Percentiles rank a stretch among this genome's conserved stretches.
Conservation (phyloP, 2,329 filamentous ascomycete genomes). For the Helotiales sp. region DNA sequence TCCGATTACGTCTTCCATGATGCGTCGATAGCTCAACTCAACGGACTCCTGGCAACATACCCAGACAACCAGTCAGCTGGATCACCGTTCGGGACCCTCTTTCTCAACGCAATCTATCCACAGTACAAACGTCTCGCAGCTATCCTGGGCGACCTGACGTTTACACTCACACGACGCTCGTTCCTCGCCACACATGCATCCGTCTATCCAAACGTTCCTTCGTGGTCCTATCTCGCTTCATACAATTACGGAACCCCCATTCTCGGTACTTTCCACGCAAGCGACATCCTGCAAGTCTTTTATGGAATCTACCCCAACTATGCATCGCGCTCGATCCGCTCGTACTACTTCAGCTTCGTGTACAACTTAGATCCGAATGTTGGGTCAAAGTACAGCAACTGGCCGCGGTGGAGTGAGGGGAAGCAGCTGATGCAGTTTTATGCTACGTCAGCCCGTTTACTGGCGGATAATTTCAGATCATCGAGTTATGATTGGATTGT, state of each 20-base stretch:
- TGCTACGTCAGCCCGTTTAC: constrained; percentile 44
- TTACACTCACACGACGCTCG: constrained; percentile 70
- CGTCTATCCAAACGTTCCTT: constrained; percentile 60
- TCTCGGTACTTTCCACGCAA: constrained; percentile 76
- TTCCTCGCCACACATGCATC: constrained; percentile 57
- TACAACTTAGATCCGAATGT: constrained; percentile 73
- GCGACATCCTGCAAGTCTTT: constrained; percentile 71
- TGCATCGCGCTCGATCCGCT: constrained; percentile 63
- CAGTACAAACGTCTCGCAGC: constrained; percentile 78
- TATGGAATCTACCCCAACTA: constrained; percentile 37
- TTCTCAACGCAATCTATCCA: constrained; percentile 73
- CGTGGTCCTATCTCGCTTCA: constrained; percentile 76
- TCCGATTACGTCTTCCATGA: constrained; percentile 61
- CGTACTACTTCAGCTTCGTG: constrained; percentile 76
- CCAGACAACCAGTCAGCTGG: constrained; percentile 53
- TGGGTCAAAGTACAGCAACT: constrained; percentile 47
- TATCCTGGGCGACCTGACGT: constrained; percentile 75
- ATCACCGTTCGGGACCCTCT: constrained; percentile 71
- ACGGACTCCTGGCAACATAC: constrained; percentile 65
- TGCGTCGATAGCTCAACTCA: constrained; percentile 56
- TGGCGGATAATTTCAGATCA: constrained; percentile 54
- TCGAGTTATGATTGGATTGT: constrained; percentile 50
- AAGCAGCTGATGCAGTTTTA: constrained; percentile 57
- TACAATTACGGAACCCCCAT: constrained; percentile 74
- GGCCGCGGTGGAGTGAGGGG: constrained; percentile 59